Evolutionary conservation across 352 stramenopile genomes (phyloP).

Genomic region (Pythium myriotylum): DNA sequence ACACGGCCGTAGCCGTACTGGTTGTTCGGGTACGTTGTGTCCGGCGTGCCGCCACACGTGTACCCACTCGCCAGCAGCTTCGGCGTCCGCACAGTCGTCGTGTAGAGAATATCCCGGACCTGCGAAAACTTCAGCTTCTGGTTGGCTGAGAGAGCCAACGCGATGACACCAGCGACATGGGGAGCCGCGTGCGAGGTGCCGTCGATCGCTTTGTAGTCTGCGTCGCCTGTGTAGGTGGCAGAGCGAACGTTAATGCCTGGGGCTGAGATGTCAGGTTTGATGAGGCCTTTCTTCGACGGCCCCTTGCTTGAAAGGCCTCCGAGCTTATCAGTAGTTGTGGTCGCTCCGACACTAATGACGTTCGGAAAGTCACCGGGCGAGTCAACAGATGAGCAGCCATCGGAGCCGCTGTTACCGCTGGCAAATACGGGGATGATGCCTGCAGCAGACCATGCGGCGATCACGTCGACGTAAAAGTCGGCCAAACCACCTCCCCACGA

Average conservation of each 20-base stretch:
- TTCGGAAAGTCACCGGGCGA: constrained; percentile 24
- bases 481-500: constrained; percentile 15
- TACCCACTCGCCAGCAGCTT: background rate
- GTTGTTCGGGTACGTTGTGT: constrained; percentile 32
- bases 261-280: background rate
- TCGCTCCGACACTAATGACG: constrained; percentile 25
- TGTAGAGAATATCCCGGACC: background rate
- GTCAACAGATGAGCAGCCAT: background rate
- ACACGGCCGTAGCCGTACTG: constrained; percentile 32
- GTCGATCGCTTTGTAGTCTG: constrained; percentile 7
- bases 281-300: background rate
- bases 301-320: constrained; percentile 2
- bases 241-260: constrained; percentile 15
- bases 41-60: constrained; percentile 22
- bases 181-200: constrained; percentile 34
- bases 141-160: constrained; percentile 12
- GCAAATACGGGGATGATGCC: constrained; percentile 32
- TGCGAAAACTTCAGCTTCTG: constrained; percentile 6
- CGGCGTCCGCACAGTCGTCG: background rate
- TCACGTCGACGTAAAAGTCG: constrained; percentile 9
- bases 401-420: constrained; percentile 16
- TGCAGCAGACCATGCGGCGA: constrained; percentile 17
- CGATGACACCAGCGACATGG: constrained; percentile 29
- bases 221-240: constrained; percentile 6
- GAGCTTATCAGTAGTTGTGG: background rate